Evolutionary conservation across 2,329 filamentous ascomycete species (phyloP).

Genomic region (Thyridium curvatum): DNA sequence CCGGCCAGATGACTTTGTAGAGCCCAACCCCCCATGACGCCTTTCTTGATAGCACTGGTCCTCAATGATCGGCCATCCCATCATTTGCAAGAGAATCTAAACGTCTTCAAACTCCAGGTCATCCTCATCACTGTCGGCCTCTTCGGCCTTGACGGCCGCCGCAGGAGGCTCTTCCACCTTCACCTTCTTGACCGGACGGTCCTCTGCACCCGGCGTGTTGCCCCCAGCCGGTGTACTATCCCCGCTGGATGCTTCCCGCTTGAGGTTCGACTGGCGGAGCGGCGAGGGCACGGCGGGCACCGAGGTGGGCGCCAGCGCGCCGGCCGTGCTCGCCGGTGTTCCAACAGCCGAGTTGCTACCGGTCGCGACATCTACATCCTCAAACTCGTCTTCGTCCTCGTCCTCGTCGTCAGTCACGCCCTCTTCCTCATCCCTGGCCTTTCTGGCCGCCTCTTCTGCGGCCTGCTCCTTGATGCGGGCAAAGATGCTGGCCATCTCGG

Average conservation of each 20-base stretch:
- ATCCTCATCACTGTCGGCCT: constrained; percentile 46
- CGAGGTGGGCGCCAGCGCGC: constrained; percentile 6
- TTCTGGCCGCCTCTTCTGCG: constrained; percentile 43
- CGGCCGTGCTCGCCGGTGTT: constrained; percentile 21
- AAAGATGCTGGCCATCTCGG: constrained; percentile 62
- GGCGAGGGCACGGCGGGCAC: constrained; percentile 14
- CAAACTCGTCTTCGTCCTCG: constrained; percentile 40
- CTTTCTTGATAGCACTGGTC: too few species aligned
- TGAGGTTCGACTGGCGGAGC: constrained; percentile 19
- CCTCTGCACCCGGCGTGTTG: constrained; percentile 23
- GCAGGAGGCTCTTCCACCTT: constrained; percentile 44
- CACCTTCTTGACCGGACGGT: constrained; percentile 50
- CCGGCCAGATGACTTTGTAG: too few species aligned
- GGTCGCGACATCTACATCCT: constrained; percentile 39
- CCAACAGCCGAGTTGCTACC: constrained; percentile 20
- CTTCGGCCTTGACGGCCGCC: constrained; percentile 24
- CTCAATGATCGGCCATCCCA: too few species aligned
- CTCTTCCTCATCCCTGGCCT: constrained; percentile 40
- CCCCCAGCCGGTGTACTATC: constrained; percentile 11
- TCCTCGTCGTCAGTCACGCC: constrained; percentile 31
- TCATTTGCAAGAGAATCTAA: too few species aligned
- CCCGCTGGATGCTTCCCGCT: constrained; percentile 24
- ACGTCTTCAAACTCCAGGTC: constrained; percentile 56
- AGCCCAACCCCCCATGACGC: too few species aligned
- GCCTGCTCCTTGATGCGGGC: constrained; percentile 57